Base-by-base conservation (phyloP, 768 basidiomycete genomes). In the Mycena albidolilacea region DNA sequence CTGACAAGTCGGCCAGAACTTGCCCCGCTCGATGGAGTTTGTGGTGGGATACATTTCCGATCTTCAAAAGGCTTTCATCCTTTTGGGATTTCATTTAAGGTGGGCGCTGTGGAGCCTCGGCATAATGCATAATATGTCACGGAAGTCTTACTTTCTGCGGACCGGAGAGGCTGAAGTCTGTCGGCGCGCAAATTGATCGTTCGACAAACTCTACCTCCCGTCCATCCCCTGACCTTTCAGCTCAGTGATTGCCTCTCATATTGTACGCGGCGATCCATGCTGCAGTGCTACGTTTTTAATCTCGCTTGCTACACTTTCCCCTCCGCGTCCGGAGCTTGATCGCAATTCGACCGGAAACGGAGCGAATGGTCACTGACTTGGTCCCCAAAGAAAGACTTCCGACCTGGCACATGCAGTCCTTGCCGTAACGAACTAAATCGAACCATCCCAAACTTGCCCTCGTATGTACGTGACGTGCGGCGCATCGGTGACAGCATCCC, bases 1-100 rank as follows among this genome's bases (percentile, higher is more conserved):
- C 70, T 71, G 70, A 71, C 64, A 64, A 60, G 50, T 61, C 30
- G 30, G 50, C 59, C 58, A 54, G 70, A 54, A 5, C 38, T 61
- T 38, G 17, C 48, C 30, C 55, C 5, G 64, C 59, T 71, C 30
- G 64, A 71, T 66, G 48, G 41, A 60, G 64, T 50, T 41, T n/a
- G 48, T 23, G 55, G 15, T 61, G 58, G 58, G 54, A 65, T 23
- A 21, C 44, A 17, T 35, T 21, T 60, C 52, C 59, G 35, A 50
- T 37, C 48, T 69, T 5, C 35, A n/a, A n/a, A 15, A 57, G 62
- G 54, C 61, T 48, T 57, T 69, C 30, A 7, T 3, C 69, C 61
- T 15, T 64, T 43, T 19, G 7, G 57, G 58, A 44, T 17, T 63
- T 70, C 62, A 64, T 65, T 37, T 30, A 6, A 70, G 11, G 8